Evolutionary conservation across 495 filamentous ascomycete species (phyloP), one percentile per base, ranked within the genome.

Genomic region (Penicillium ucsense): DNA sequence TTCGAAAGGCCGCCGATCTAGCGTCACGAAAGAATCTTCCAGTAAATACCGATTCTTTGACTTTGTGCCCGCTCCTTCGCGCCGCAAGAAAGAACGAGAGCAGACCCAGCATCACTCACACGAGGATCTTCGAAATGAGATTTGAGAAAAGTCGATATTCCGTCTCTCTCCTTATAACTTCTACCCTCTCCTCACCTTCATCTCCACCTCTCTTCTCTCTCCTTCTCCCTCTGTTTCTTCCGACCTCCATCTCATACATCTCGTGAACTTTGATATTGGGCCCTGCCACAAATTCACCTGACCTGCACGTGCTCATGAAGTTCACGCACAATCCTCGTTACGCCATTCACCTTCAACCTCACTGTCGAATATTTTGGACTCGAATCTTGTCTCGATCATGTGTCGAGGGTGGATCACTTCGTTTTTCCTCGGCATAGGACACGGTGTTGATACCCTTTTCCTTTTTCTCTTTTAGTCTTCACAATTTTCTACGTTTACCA

Each of bases 381-480:
- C 34, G 53, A 10, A 48, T 38, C 42, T 33, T 31, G 41, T 51
- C 46, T 35, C 27, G 38, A 31, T 55, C 43, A 37, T 42, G 45
- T 41, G 54, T 59, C 60, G 45, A 55, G 35, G 20, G 20, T 20
- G 20, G 20, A 20, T 20, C 20, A 20, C 20, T 20, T 20, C 2
- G 20, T 20, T 20, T 52, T 43, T 50, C 48, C 41, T 32, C 49
- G 70, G 65, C 67, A 70, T 74, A 65, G 65, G 49, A 65, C 63
- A 66, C 64, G 67, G 68, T 74, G 66, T 72, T 71, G 71, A 72
- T 74, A 72, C 69, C 69, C 71, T 68, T 57, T 34, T 38, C 47
- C 29, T 10, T 45, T 45, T 38, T 42, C 41, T 42, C 46, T 53
- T 44, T 46, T 50, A 33, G 33, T 20, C 20, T 20, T 20, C 20